These are phyloP conservation scores for Fusarium fujikuroi DNA, from an alignment of 2,329 filamentous ascomycete genomes.

Conservation along the genomic window DNA sequence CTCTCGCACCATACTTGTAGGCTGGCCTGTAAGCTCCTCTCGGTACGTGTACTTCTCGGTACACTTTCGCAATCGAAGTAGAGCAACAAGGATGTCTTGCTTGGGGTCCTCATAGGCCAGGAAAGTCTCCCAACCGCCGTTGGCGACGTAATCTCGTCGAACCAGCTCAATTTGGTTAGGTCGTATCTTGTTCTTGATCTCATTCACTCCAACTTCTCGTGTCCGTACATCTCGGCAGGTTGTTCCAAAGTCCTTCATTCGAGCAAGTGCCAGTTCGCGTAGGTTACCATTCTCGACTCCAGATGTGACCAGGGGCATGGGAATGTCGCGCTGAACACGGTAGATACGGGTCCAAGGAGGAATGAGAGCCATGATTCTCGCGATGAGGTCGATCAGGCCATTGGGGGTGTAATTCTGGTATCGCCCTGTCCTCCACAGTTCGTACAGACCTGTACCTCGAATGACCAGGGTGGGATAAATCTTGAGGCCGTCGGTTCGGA, in stretches of 20 bases:
- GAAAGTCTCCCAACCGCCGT: slow-evolving; percentile 98
- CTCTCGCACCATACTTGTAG: slow-evolving; percentile 91
- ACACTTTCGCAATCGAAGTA: slow-evolving; percentile 90
- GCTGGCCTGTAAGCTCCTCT: slow-evolving; percentile 84
- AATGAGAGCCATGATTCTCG: slow-evolving; percentile 92
- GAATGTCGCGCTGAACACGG: slow-evolving; percentile 97
- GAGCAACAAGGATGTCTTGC: slow-evolving; percentile 94
- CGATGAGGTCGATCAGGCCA: slow-evolving; percentile 93
- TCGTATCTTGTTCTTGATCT: slow-evolving; percentile 98
- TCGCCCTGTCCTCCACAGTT: slow-evolving; percentile 94
- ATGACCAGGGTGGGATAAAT: slow-evolving; percentile 99
- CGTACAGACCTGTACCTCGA: slow-evolving; percentile 93
- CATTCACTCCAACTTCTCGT: slow-evolving; percentile 96
- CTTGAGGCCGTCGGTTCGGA: slow-evolving; percentile 95
- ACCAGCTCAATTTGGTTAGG: slow-evolving; percentile 97
- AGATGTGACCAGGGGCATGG: slow-evolving; percentile 99
- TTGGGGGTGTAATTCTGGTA: slow-evolving; percentile 99
- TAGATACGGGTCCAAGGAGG: slow-evolving; percentile 99
- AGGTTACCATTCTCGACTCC: slow-evolving; percentile 98
- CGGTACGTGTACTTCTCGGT: slow-evolving; percentile 92
- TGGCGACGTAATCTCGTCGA: slow-evolving; percentile 91
- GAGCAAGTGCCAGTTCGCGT: slow-evolving; percentile 89
- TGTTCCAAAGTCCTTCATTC: slow-evolving; percentile 99
- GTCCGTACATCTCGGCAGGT: slow-evolving; percentile 96
- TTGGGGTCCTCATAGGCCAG: slow-evolving; percentile 98